These are phyloP conservation scores for Colletotrichum sp. DNA, from an alignment of 2,329 filamentous ascomycete species.

Conservation along the genomic window DNA sequence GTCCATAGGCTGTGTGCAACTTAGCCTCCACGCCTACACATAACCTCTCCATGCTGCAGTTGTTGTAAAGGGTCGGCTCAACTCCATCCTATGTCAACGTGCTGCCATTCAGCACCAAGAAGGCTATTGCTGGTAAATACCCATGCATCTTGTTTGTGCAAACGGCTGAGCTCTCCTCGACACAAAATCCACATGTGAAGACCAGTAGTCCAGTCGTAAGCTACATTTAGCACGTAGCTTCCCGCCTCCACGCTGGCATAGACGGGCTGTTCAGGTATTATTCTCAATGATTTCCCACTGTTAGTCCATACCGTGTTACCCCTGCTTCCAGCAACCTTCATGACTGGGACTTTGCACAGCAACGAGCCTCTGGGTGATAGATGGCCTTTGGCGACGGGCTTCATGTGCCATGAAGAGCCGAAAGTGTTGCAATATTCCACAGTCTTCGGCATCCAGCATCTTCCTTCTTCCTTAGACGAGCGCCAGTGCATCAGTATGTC, in stretches of 20 bases:
- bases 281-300: background rate
- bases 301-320: background rate
- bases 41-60: background rate
- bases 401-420: background rate
- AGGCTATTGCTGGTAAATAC: fast-evolving
- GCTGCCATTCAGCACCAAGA: background rate
- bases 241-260: background rate
- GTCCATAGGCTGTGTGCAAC: background rate
- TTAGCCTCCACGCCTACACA: background rate
- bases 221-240: background rate
- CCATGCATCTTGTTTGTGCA: background rate
- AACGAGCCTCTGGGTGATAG: background rate
- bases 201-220: background rate
- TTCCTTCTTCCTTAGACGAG: background rate
- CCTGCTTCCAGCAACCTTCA: background rate
- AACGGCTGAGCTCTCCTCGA: background rate
- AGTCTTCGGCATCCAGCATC: background rate
- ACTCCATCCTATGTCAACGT: background rate
- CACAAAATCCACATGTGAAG: background rate
- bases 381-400: background rate
- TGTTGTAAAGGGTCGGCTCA: background rate
- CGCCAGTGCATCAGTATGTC: background rate
- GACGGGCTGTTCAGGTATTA: no score
- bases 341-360: background rate
- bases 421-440: fast-evolving